These are phyloP conservation scores for Escallonia herrerae DNA, from an alignment of 129 eudicot species.

Conservation along the genomic window DNA sequence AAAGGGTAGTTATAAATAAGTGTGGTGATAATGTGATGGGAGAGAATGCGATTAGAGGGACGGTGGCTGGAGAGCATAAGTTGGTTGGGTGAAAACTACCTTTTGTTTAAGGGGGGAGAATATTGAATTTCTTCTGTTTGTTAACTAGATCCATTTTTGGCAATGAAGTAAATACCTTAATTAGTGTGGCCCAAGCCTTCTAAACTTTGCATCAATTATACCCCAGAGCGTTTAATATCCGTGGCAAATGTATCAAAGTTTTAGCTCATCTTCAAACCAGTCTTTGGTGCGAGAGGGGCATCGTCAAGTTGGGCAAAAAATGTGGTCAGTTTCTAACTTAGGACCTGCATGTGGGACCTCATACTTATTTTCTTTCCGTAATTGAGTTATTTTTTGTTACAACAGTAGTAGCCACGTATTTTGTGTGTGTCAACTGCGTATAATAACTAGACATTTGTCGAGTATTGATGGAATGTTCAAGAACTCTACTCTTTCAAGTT, in stretches of 20 bases:
- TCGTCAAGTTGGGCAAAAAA: background rate
- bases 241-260: background rate
- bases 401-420: too few relatives aligned
- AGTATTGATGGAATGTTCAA: too few relatives aligned
- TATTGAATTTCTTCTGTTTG: slow-evolving; percentile 35
- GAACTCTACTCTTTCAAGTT: too few relatives aligned
- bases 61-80: slow-evolving; percentile 39
- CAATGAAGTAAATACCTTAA: slow-evolving; percentile 36
- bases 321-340: slow-evolving; percentile 1
- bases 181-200: slow-evolving; percentile 40
- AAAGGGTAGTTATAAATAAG: slow-evolving; percentile 1
- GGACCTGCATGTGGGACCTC: background rate
- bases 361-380: background rate
- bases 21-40: slow-evolving; percentile 11
- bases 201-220: slow-evolving; percentile 20
- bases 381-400: background rate
- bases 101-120: slow-evolving; percentile 11
- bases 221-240: slow-evolving; percentile 17
- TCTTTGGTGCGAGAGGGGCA: background rate
- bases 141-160: slow-evolving; percentile 32
- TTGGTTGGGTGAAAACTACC: slow-evolving; percentile 42
- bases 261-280: slow-evolving; percentile 6
- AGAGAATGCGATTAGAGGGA: slow-evolving; percentile 13
- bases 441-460: too few relatives aligned
- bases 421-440: too few relatives aligned